Evolutionary conservation across 1,139 yeast species (phyloP), one percentile per base, ranked within the genome.

Genomic region (Saccharomyces hybrid): DNA sequence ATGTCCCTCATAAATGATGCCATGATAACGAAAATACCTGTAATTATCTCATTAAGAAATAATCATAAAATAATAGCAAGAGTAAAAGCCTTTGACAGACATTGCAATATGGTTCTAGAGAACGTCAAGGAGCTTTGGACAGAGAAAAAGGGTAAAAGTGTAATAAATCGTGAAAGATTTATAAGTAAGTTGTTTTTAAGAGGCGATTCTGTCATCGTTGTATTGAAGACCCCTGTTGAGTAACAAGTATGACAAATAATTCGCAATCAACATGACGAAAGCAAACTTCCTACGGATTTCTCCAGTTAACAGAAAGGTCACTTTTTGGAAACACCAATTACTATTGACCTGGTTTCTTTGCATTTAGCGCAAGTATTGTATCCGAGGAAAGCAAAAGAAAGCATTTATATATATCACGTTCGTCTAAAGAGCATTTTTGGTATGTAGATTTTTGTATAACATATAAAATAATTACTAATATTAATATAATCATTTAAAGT

Each of bases 1-100:
- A 80, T 95, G 79, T 83, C 95, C 2, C 78, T 93, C 38, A 78
- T 93, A 27, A 88, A 89, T 62, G 82, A 83, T 53, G 91, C 98
- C 0, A 86, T 89, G 47, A 79, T 83, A 60, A 79, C 83, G 58
- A 84, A 82, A 56, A 78, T 86, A 2, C 90, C 91, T 28, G 88
- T 95, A 3, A 81, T 93, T 55, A 88, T 93, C 62, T 88, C 97
- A 28, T 82, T 96, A 60, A 80, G 99, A 65, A 93, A 93, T 70
- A 91, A 91, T 71, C 97, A 90, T 67, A 93, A 93, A 71, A 77
- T 93, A 49, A 79, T 93, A 29, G 97, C 93, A 1, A 82, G 88
- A 61, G 95, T 93, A 51, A 87, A 88, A 67, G 98, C 98, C 0
- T 95, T 90, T 69, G 99, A 93, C 69, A 83, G 97, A 66, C 99